Conservation (phyloP, 164 flowering plant species). For the Cinnamomum chago region DNA sequence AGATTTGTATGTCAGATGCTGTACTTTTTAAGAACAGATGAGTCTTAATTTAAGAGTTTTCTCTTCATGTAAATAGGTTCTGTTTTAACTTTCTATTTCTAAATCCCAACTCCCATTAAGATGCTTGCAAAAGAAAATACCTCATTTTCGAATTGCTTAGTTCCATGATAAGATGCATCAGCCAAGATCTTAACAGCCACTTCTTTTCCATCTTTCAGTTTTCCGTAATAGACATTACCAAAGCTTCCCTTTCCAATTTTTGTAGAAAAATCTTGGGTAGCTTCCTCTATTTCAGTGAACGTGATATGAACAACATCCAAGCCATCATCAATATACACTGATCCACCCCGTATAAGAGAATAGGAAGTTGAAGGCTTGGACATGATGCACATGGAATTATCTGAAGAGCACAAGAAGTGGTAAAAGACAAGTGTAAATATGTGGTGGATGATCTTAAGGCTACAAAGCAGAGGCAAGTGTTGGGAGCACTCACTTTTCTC, state of each 20-base stretch:
- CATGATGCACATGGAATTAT: slow-evolving; percentile 34
- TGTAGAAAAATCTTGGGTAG: slow-evolving; percentile 59
- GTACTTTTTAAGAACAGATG: too few species aligned
- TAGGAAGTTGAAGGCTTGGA: slow-evolving; percentile 40
- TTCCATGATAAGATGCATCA: slow-evolving; percentile 67
- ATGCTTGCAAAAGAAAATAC: slow-evolving; percentile 24
- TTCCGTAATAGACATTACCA: slow-evolving; percentile 93
- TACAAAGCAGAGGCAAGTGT: slow-evolving; percentile 2
- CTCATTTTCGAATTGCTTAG: slow-evolving; percentile 83
- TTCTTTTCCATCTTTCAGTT: slow-evolving; percentile 84
- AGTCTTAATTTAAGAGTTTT: too few species aligned
- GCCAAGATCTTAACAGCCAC: slow-evolving; percentile 87
- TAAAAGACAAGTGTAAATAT: background rate
- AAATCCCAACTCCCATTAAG: background rate
- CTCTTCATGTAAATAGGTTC: too few species aligned
- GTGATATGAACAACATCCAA: slow-evolving; percentile 52
- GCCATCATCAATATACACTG: slow-evolving; percentile 44
- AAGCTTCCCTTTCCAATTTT: slow-evolving; percentile 89
- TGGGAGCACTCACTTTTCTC: slow-evolving; percentile 37
- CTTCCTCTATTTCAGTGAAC: slow-evolving; percentile 66
- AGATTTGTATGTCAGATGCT: too few species aligned
- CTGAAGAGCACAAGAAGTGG: slow-evolving; percentile 25
- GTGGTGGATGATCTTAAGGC: background rate
- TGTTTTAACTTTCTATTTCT: background rate
- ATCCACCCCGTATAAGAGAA: slow-evolving; percentile 41